Evolutionary conservation across 2,329 filamentous ascomycete species (phyloP).

Genomic region (Neonectria neomacrospora): DNA sequence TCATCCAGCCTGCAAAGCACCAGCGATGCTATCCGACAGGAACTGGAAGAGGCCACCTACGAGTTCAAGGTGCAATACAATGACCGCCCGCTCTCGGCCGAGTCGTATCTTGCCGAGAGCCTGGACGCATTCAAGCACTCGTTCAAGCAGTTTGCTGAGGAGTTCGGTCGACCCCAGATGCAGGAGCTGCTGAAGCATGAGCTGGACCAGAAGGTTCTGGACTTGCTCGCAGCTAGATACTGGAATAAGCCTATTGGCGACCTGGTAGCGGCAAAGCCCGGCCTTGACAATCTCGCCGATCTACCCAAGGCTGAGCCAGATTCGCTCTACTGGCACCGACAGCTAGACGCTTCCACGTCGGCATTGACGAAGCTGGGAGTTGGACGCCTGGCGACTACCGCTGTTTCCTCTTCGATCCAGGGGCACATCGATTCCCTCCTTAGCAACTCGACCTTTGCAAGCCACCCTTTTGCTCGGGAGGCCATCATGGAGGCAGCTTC

Average conservation of each 20-base stretch:
- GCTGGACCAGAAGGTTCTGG: constrained; percentile 93
- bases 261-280: constrained; percentile 72
- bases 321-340: constrained; percentile 90
- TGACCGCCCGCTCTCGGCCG: constrained; percentile 90
- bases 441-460: constrained; percentile 82
- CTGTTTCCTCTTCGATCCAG: constrained; percentile 89
- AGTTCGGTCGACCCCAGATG: constrained; percentile 90
- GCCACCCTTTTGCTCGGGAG: constrained; percentile 90
- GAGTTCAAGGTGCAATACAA: constrained; percentile 99
- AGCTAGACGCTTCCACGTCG: constrained; percentile 91
- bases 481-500: constrained; percentile 93
- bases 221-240: constrained; percentile 91
- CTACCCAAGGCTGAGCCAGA: constrained; percentile 87
- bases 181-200: constrained; percentile 90
- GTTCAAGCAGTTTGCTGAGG: constrained; percentile 92
- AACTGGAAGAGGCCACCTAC: constrained; percentile 95
- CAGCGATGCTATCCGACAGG: constrained; percentile 90
- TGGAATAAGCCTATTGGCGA: constrained; percentile 97
- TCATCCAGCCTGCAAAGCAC: constrained; percentile 89
- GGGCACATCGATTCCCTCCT: constrained; percentile 84
- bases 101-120: constrained; percentile 95
- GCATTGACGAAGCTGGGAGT: constrained; percentile 94
- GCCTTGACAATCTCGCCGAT: constrained; percentile 78
- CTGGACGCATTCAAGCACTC: constrained; percentile 97
- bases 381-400: constrained; percentile 89